Evolutionary conservation across 2,329 filamentous ascomycete species (phyloP).

Genomic region (Colletotrichum viniferum): DNA sequence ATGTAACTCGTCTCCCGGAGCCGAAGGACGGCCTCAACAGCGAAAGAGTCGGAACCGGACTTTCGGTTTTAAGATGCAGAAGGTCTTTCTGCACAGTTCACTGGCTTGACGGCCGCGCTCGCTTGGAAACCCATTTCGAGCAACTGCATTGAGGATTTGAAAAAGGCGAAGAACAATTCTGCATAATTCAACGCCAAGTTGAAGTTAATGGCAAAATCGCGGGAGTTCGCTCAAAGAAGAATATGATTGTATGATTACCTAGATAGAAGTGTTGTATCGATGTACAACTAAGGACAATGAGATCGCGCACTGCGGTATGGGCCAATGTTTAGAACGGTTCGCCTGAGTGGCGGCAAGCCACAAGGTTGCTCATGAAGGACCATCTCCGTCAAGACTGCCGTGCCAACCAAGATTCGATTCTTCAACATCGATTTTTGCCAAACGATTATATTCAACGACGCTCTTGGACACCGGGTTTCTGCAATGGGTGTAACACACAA

Average conservation of each 20-base stretch:
- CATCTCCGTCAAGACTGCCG: too few species aligned
- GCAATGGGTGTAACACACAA: too few species aligned
- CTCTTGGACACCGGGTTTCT: too few species aligned
- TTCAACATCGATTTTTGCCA: too few species aligned
- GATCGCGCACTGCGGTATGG: not conserved
- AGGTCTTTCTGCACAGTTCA: not conserved
- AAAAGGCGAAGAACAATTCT: too few species aligned
- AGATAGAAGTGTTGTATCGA: not conserved
- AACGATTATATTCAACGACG: too few species aligned
- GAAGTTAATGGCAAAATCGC: too few species aligned
- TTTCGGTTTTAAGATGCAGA: not conserved
- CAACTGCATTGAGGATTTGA: not conserved
- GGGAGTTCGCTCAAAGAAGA: too few species aligned
- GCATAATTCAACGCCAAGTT: too few species aligned
- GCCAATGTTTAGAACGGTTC: not conserved
- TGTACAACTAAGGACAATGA: not conserved
- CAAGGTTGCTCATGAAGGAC: too few species aligned
- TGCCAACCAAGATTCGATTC: too few species aligned
- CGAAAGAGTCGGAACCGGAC: not conserved
- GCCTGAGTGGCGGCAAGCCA: too few species aligned
- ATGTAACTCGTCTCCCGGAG: not conserved
- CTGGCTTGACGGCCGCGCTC: not conserved
- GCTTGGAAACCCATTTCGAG: not conserved
- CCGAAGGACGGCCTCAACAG: not conserved
- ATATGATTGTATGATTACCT: not conserved